Conservation (phyloP, 331 rosid genomes). For the Cydonia oblonga region DNA sequence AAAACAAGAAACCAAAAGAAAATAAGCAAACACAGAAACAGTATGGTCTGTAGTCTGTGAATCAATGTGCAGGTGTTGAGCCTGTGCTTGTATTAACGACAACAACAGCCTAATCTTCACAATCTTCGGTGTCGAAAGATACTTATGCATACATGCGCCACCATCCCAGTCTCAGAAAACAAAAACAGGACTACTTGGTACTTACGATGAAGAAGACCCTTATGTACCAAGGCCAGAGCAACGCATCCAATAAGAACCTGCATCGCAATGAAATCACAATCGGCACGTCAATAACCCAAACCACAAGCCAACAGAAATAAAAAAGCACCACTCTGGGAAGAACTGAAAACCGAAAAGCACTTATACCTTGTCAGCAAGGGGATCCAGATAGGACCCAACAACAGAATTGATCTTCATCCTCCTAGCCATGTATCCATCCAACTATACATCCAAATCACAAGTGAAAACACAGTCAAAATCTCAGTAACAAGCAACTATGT, state of each 20-base stretch:
- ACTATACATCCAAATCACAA: conserved; percentile 26
- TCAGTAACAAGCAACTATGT: not conserved
- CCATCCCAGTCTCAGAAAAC: not conserved
- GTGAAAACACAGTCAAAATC: not conserved
- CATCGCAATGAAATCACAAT: conserved; percentile 2
- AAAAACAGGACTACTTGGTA: conserved; percentile 26
- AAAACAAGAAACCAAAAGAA: not conserved
- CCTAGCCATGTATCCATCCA: conserved; percentile 84
- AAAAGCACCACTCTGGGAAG: not conserved
- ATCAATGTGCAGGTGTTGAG: not conserved
- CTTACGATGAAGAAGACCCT: conserved; percentile 87
- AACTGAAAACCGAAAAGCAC: not conserved
- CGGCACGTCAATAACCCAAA: not conserved
- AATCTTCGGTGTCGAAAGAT: too few relatives aligned
- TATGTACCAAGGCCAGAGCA: conserved; percentile 80
- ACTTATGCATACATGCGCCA: not conserved
- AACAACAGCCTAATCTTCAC: not conserved
- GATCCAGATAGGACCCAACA: conserved; percentile 95
- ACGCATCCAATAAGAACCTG: conserved; percentile 91
- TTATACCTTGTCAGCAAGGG: conserved; percentile 89
- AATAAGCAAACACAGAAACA: not conserved
- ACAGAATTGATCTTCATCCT: conserved; percentile 87
- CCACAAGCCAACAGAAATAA: conserved; percentile 1
- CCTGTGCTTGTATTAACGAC: not conserved
- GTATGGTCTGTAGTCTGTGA: too few relatives aligned